Evolutionary conservation across 192 early-diverging fungal species (phyloP).

Genomic region (Coemansia sp.): DNA sequence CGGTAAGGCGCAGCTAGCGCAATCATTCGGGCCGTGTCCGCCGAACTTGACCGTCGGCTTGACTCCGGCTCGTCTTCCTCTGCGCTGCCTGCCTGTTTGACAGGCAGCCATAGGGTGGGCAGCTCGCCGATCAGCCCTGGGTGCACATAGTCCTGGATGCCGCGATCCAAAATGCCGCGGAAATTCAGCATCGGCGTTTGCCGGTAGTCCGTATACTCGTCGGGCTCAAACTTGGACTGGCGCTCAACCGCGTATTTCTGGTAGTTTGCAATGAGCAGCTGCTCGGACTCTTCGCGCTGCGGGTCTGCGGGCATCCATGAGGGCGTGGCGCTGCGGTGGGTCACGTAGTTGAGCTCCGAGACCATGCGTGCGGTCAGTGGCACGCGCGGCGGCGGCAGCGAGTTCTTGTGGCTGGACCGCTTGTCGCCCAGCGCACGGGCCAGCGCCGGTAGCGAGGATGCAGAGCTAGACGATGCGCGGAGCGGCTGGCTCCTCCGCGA

Average conservation of each 20-base stretch:
- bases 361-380: constrained; percentile 27
- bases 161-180: constrained; percentile 67
- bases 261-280: constrained; percentile 39
- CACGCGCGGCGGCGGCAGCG: constrained; percentile 17
- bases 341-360: constrained; percentile 37
- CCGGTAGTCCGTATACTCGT: constrained; percentile 60
- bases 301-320: not conserved
- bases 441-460: not conserved
- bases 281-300: constrained; percentile 1
- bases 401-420: constrained; percentile 25
- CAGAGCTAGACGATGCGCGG: not conserved
- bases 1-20: constrained; percentile 9
- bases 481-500: not conserved
- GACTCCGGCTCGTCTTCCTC: not conserved
- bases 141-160: constrained; percentile 62
- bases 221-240: constrained; percentile 40
- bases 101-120: constrained; percentile 71
- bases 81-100: constrained; percentile 4
- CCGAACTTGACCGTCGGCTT: not conserved
- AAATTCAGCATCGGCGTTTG: constrained; percentile 76
- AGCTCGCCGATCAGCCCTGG: constrained; percentile 65
- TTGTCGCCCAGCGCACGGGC: not conserved
- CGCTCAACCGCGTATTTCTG: constrained; percentile 41
- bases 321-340: constrained; percentile 12
- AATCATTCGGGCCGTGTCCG: not conserved